Evolutionary conservation across 495 filamentous ascomycete species (phyloP), one percentile per base, ranked within the genome.

Genomic region (Aspergillus avenaceus): DNA sequence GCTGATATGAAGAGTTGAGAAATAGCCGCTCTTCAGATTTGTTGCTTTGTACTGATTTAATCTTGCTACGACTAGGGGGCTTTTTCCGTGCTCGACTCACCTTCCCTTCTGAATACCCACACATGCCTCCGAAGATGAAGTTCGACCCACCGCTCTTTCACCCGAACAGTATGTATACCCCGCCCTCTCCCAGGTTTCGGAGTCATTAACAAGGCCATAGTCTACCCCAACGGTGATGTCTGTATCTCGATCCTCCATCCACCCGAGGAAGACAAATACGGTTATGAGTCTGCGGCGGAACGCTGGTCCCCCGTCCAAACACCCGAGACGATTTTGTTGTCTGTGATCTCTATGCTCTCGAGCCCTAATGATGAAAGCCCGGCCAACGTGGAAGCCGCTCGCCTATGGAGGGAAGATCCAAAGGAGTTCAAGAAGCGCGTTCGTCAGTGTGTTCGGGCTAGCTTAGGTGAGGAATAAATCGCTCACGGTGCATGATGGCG

Each of bases 161-260:
- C 59, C 93, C 93, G 0, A 98, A 98, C 66, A 88, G 81, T 84
- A 70, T 47, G 73, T 18, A 38, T 65, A 14, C 44, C 21, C 22
- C 21, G 14, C 25, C 34, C 31, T 52, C 40, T 18, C 27, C 25
- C 45, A 14, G 13, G 28, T 13, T 21, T 12, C 11, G 4, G 16
- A 12, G 27, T 26, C 26, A 21, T 43, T 32, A 47, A 42, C 27
- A 12, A 18, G 6, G 5, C 12, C 0, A 21, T 41, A 84, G 81
- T 98, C 67, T 98, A 97, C 75, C 75, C 81, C 8, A 82, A 79
- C 65, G 93, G 93, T 60, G 84, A 88, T 41, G 90, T 98, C 51
- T 98, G 93, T 76, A 97, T 98, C 63, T 93, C 87, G 27, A 97
- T 98, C 72, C 77, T 98, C 19, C 95, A 98, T 70, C 89, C 91